Percentiles rank a stretch among this genome's conserved stretches.
Evolutionary conservation across 257 asterid genomes (phyloP).

Genomic region (Solanum arcanum): DNA sequence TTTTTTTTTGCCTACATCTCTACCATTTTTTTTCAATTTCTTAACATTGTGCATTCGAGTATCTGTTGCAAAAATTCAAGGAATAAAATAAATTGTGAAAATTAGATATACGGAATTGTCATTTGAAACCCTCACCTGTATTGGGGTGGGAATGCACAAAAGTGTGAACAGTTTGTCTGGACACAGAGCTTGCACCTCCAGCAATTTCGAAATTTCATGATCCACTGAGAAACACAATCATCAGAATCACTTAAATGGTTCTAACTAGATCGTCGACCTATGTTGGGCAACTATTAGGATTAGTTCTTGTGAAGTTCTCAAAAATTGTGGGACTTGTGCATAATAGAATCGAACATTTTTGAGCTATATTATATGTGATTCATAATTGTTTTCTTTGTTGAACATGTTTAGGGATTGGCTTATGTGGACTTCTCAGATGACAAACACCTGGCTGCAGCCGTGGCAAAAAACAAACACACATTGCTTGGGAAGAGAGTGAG

Average conservation of each 20-base stretch:
- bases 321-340: neutral
- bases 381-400: neutral
- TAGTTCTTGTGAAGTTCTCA: neutral
- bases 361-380: neutral
- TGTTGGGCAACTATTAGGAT: neutral
- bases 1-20: neutral
- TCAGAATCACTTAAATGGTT: neutral
- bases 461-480: conserved; percentile 57
- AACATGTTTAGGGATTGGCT: conserved; percentile 59
- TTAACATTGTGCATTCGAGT: neutral
- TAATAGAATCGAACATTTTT: neutral
- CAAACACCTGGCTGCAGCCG: conserved; percentile 65
- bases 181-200: neutral
- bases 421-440: conserved; percentile 88
- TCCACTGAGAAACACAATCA: neutral
- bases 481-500: conserved; percentile 62
- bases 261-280: neutral
- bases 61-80: neutral
- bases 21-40: neutral
- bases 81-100: neutral
- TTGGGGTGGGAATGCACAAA: neutral
- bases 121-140: neutral
- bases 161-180: neutral
- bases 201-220: neutral
- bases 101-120: neutral